These are phyloP conservation scores for Fusarium robinianum DNA, from an alignment of 2,329 filamentous ascomycete genomes.

Conservation along the genomic window DNA sequence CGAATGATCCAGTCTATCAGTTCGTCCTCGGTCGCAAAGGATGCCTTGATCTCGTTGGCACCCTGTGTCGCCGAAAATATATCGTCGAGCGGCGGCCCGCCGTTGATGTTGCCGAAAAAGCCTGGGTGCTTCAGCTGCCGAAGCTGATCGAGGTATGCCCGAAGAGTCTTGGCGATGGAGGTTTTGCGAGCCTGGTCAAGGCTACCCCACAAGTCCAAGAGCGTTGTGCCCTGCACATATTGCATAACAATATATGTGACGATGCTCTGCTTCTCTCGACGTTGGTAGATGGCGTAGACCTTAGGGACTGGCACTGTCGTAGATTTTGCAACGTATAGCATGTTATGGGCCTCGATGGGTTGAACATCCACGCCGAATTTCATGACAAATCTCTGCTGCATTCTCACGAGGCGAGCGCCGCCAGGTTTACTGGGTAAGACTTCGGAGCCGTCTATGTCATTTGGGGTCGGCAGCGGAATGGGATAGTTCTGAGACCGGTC, in stretches of 20 bases:
- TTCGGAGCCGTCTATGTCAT: slow-evolving; percentile 13
- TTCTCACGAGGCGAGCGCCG: slow-evolving; percentile 3
- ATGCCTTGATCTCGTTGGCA: slow-evolving; percentile 11
- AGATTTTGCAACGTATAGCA: slow-evolving; percentile 24
- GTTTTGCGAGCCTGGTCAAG: slow-evolving; percentile 6
- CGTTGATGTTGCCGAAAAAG: slow-evolving; percentile 23
- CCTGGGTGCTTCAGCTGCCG: slow-evolving; percentile 20
- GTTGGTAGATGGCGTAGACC: slow-evolving; percentile 30
- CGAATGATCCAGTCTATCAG: slow-evolving; percentile 17
- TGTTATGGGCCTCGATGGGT: slow-evolving; percentile 27
- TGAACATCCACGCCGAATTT: slow-evolving; percentile 21
- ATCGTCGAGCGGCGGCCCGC: slow-evolving; percentile 22
- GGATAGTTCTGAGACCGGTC: slow-evolving; percentile 6
- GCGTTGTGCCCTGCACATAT: slow-evolving; percentile 17
- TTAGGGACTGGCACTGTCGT: slow-evolving; percentile 24
- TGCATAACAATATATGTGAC: slow-evolving; percentile 31
- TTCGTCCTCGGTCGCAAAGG: slow-evolving; percentile 14
- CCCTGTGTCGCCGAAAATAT: slow-evolving; percentile 18
- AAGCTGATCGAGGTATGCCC: slow-evolving; percentile 17
- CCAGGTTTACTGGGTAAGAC: background rate
- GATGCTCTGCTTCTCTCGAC: background rate
- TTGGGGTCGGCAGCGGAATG: slow-evolving; percentile 11
- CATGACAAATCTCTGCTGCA: slow-evolving; percentile 10
- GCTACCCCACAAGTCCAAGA: slow-evolving; percentile 1
- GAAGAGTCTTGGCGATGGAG: slow-evolving; percentile 12